Evolutionary conservation across 2,329 filamentous ascomycete species (phyloP).

Genomic region (Capronia epimyces): DNA sequence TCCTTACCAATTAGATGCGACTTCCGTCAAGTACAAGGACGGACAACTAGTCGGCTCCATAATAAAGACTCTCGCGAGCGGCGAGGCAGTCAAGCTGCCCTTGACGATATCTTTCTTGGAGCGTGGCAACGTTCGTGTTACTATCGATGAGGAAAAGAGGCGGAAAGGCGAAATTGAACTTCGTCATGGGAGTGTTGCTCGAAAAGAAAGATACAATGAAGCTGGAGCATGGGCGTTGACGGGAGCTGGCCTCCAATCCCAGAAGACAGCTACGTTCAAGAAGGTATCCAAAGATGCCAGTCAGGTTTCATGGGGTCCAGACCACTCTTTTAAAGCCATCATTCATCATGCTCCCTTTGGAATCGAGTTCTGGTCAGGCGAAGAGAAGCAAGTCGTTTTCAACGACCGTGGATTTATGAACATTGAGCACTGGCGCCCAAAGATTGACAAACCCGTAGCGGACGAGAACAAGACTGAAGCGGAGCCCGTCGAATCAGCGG

Average conservation of each 20-base stretch:
- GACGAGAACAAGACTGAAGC: slow-evolving; percentile 41
- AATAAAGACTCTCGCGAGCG: slow-evolving; percentile 67
- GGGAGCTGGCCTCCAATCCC: slow-evolving; percentile 64
- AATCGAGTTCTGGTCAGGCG: slow-evolving; percentile 81
- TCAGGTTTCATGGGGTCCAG: slow-evolving; percentile 72
- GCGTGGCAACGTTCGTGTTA: slow-evolving; percentile 80
- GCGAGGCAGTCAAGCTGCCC: slow-evolving; percentile 70
- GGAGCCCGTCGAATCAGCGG: slow-evolving; percentile 41
- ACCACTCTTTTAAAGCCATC: slow-evolving; percentile 70
- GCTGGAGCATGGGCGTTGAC: slow-evolving; percentile 80
- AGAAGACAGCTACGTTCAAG: slow-evolving; percentile 66
- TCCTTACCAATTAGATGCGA: slow-evolving; percentile 70
- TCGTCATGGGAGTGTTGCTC: slow-evolving; percentile 72
- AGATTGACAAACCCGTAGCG: slow-evolving; percentile 58
- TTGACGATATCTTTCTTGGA: slow-evolving; percentile 83
- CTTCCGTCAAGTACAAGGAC: slow-evolving; percentile 68
- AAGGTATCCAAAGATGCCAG: slow-evolving; percentile 50
- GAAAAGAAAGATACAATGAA: slow-evolving; percentile 94
- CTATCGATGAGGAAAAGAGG: slow-evolving; percentile 84
- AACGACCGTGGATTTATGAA: slow-evolving; percentile 89
- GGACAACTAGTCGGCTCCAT: slow-evolving; percentile 74
- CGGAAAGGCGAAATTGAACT: slow-evolving; percentile 84
- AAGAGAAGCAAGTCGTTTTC: slow-evolving; percentile 73
- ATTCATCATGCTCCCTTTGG: slow-evolving; percentile 78
- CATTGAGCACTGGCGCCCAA: slow-evolving; percentile 89